phyloP scores from a whole-genome alignment of 2,329 filamentous ascomycete genomes.

The Lachnellula willkommii region DNA sequence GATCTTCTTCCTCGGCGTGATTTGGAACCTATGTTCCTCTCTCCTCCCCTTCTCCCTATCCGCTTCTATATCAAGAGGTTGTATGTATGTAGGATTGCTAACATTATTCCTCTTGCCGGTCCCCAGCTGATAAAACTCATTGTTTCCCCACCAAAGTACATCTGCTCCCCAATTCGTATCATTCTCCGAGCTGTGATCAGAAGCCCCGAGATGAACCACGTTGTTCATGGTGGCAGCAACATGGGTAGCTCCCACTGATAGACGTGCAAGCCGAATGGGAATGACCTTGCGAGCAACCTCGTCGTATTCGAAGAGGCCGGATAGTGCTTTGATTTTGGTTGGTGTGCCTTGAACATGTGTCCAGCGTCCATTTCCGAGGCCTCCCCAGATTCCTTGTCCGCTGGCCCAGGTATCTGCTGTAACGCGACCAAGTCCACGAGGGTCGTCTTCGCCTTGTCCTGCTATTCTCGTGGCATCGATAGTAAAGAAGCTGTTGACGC shows the following conservation, averaged over 20 bases:
- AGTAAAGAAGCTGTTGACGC: conserved; percentile 80
- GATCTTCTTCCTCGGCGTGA: conserved; percentile 71
- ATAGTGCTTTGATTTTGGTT: conserved; percentile 75
- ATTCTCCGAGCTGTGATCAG: conserved; percentile 46
- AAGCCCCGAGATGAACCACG: conserved; percentile 56
- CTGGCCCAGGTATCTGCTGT: conserved; percentile 81
- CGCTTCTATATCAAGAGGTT: conserved; percentile 62
- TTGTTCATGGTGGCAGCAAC: conserved; percentile 80
- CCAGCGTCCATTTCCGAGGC: conserved; percentile 81
- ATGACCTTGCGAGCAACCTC: conserved; percentile 61
- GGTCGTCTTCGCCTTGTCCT: conserved; percentile 38
- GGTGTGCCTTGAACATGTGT: conserved; percentile 76
- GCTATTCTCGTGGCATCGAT: conserved; percentile 67
- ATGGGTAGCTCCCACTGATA: conserved; percentile 77
- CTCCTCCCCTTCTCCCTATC: conserved; percentile 57
- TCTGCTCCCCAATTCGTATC: conserved; percentile 87
- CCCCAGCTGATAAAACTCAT: conserved; percentile 89
- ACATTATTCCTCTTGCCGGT: conserved; percentile 84
- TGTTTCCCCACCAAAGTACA: conserved; percentile 89
- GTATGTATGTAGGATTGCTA: conserved; percentile 70
- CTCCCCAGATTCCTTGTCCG: conserved; percentile 78
- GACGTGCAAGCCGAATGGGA: conserved; percentile 69
- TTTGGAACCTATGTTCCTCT: conserved; percentile 70
- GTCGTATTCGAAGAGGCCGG: conserved; percentile 81
- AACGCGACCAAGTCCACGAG: conserved; percentile 44